Base-by-base conservation (phyloP, 768 basidiomycete genomes). In the Exsudoporus frostii region DNA sequence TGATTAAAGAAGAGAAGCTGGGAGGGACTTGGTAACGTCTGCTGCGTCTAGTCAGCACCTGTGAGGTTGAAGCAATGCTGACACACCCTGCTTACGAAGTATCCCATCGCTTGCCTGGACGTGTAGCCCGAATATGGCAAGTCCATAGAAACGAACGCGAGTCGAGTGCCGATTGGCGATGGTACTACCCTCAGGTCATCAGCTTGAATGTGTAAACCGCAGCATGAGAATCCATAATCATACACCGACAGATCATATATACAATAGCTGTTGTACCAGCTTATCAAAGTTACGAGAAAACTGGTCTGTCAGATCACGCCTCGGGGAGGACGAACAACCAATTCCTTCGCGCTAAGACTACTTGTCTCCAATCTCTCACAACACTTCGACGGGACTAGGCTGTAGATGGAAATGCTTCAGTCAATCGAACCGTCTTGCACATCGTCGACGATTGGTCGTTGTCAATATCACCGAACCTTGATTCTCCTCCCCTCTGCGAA, bases 271-370 rank as follows among this genome's bases (percentile, higher is more conserved):
- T 27, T 25, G 6, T 27, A 51, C 34, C 32, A 27, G 15, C 20
- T 32, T 20, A n/a, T 39, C 1, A 14, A 32, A 39, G 9, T n/a
- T 19, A 51, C 22, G 17, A 24, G 22, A 14, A 32, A n/a, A 11
- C 51, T 24, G 4, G n/a, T 37, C 33, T 20, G 4, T 39, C 29
- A 13, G 1, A 41, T 55, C 33, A 55, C 22, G 32, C 41, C 50
- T 61, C 60, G 20, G 39, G n/a, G 36, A 32, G 49, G 58, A 44
- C 47, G 69, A 6, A 64, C 71, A 8, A 79, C 65, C 11, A 77
- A 51, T 62, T 77, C 79, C 38, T 64, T 64, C 1, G 68, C 76
- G 24, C 75, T 77, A 11, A 77, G 55, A 9, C 68, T 59, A 8
- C 50, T 17, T 34, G 3, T 54, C 54, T 65, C 58, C 54, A 77